Base-by-base conservation (phyloP, 2,329 filamentous ascomycete species). In the Ceratocystis papillata region DNA sequence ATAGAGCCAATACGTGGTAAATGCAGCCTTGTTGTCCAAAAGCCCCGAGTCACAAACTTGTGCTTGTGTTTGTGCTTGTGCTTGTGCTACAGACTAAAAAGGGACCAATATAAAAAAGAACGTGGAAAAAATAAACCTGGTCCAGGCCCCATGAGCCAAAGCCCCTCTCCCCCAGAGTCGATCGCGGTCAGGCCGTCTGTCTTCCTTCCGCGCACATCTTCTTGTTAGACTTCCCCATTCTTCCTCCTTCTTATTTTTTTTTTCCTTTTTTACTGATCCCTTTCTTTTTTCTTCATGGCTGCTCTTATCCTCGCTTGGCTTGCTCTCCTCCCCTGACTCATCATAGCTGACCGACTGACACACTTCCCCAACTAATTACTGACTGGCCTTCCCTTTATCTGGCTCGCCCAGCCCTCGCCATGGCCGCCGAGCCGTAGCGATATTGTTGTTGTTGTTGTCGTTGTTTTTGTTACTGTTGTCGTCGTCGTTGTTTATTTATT, bases 81-180 rank as follows among this genome's bases (percentile, higher is more conserved):
- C 55, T 37, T 20, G 55, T 59, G 55, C 55, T 59, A 59, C 28
- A 33, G 7, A 17, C 55, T 7, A 59, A 20, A 30, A 57, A 57
- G 10, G 37, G 37, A 57, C 10, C 53, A 30, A 20, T 10, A 15
- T 25, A 53, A 20, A 53, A 59, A 37, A 20, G 1, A 59, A 59
- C 50, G 20, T 10, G 8, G n/a, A 6, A 48, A 25, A 59, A 59
- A 59, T 12, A 59, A 37, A 17, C 55, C 55, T 37, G 25, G 55
- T 59, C 55, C 55, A 57, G 20, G 25, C 30, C 28, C 53, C 20
- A 10, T 30, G n/a, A 50, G 22, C 22, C 53, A 22, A 50, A 22
- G 22, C 22, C 53, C 53, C 53, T 28, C 53, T 22, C 28, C 53
- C 55, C 55, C 55, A 59, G 55, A 59, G 55, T 59, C 55, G 55